Evolutionary conservation across 139 green algal genomes (phyloP).

Genomic region (Chlorokybus atmophyticus): DNA sequence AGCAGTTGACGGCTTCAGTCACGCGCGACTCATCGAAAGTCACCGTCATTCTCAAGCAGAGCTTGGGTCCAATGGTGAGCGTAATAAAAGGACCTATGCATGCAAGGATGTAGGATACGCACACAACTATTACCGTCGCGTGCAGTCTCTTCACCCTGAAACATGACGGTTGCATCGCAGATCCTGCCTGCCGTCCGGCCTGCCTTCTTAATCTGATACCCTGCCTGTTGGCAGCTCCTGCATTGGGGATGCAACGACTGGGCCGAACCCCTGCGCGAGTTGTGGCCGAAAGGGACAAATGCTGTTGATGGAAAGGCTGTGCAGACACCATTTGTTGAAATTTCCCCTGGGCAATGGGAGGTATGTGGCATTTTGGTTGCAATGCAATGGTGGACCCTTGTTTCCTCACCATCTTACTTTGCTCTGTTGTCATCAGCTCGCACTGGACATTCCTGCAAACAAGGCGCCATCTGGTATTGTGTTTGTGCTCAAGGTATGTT

Average conservation of each 20-base stretch:
- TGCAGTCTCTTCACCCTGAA: too few species aligned
- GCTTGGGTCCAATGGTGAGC: too few species aligned
- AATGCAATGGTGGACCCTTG: not conserved
- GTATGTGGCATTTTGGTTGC: not conserved
- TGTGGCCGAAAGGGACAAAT: not conserved
- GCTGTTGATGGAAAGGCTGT: not conserved
- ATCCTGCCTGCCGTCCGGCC: too few species aligned
- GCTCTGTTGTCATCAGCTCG: not conserved
- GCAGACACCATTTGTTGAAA: not conserved
- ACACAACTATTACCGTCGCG: too few species aligned
- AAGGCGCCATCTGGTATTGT: not conserved
- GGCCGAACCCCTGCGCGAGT: not conserved
- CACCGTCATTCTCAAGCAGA: too few species aligned
- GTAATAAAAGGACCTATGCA: too few species aligned
- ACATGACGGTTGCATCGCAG: too few species aligned
- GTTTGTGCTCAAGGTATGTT: slow-evolving; percentile 1
- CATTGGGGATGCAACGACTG: slow-evolving; percentile 5
- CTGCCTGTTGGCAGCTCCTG: not conserved
- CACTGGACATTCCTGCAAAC: not conserved
- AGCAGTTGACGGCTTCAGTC: too few species aligned
- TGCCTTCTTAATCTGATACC: too few species aligned
- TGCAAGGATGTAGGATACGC: too few species aligned
- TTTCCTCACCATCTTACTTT: not conserved
- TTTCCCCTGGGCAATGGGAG: not conserved
- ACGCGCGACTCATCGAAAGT: too few species aligned